Evolutionary conservation across 2,329 filamentous ascomycete species (phyloP).

Genomic region (Niveomyces coronatus): DNA sequence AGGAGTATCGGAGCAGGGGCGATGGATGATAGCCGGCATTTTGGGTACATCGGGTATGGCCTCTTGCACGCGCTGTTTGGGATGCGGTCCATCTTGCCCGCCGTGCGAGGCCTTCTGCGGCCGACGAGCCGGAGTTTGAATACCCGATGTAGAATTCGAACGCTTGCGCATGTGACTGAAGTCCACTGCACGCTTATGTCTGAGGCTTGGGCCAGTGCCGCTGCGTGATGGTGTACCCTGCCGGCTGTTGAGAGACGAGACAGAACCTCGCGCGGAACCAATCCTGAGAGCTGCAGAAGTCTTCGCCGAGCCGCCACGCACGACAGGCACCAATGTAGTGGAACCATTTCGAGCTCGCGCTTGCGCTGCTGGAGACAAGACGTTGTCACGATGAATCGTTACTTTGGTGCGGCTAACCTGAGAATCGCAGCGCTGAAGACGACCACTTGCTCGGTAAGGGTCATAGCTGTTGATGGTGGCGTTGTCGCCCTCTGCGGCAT

Average conservation of each 20-base stretch:
- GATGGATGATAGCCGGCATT: slow-evolving; percentile 14
- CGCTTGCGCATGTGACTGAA: slow-evolving; percentile 40
- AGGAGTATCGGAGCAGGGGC: slow-evolving; percentile 17
- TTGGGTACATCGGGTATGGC: slow-evolving; percentile 21
- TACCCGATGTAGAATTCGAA: slow-evolving; percentile 20
- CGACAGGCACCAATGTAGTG: slow-evolving; percentile 17
- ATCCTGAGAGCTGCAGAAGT: slow-evolving; percentile 20
- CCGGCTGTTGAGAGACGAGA: slow-evolving; percentile 40
- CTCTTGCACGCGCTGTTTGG: slow-evolving; percentile 13
- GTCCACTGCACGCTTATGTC: slow-evolving; percentile 43
- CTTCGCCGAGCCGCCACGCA: slow-evolving; percentile 19
- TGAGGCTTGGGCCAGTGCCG: slow-evolving; percentile 29
- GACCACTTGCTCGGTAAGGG: slow-evolving; percentile 63
- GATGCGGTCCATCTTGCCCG: background rate
- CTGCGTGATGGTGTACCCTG: slow-evolving; percentile 33
- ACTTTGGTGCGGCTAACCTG: slow-evolving; percentile 56
- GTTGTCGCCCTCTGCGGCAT: slow-evolving; percentile 40
- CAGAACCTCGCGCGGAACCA: slow-evolving; percentile 30
- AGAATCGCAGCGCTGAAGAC: slow-evolving; percentile 28
- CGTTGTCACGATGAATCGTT: slow-evolving; percentile 50
- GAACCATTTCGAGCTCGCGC: slow-evolving; percentile 27
- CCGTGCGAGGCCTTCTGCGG: slow-evolving; percentile 3
- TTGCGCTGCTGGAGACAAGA: slow-evolving; percentile 14
- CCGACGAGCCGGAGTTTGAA: slow-evolving; percentile 8
- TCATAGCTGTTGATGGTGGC: slow-evolving; percentile 62